Base-by-base conservation (phyloP, 331 rosid species). In the Quercus tomentella region DNA sequence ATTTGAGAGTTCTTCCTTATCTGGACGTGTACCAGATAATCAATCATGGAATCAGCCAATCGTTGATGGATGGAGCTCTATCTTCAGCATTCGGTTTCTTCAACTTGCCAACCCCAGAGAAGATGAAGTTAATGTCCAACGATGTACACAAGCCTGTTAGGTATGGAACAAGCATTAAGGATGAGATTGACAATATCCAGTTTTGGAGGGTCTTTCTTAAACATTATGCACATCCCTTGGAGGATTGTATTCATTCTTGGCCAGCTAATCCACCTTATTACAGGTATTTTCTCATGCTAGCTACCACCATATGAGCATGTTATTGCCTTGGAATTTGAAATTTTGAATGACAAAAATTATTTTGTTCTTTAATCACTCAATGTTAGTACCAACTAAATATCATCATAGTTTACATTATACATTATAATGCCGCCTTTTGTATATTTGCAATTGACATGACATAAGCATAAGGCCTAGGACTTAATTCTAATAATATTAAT, bases 191-290 rank as follows among this genome's bases (percentile, higher is more conserved):
- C 16, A 79, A 84, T 70, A 41, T 84, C 23, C 85, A 90, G 26
- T 84, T 83, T 76, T 83, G 89, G 86, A 84, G 94, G 83, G 73
- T 81, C 11, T 85, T 88, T 75, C 94, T 90, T 63, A 90, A 90
- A 69, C 94, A 90, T 49, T 86, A 86, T 35, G 88, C 91, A 10
- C 80, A 86, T 79, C 91, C 92, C 1, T 84, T 88, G 65, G 70
- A 79, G 17, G 84, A 84, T 26, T 90, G 89, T 88, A 82, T 84
- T 22, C 69, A 82, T 23, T n/a, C 56, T 49, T 84, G 90, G 90
- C 92, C 90, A 6, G 6, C 74, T 74, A 86, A 81, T 77, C 94
- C 94, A 37, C 73, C 55, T 0, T 54, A 35, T 3, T 90, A 86
- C 72, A 84, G 88, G 92, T 82, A 69, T 0, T 20, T 20, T 21